These are phyloP conservation scores for Juncus inflexus DNA, from an alignment of 176 grass and related monocot genomes.

Conservation along the genomic window DNA sequence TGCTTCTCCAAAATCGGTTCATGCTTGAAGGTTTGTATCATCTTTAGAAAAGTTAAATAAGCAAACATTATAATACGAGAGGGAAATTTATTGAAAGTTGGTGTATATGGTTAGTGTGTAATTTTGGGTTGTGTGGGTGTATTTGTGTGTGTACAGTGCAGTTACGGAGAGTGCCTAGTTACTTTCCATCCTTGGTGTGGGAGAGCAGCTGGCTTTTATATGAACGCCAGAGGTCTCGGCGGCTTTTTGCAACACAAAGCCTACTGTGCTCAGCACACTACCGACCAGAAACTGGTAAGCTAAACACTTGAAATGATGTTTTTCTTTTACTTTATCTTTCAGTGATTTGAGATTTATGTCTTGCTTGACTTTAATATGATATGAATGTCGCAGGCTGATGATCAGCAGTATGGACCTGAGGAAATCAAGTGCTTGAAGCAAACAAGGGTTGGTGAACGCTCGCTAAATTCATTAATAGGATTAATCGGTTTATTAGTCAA, in stretches of 20 bases:
- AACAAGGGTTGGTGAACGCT: conserved; percentile 63
- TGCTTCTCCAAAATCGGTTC: conserved; percentile 53
- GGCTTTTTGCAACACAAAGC: conserved; percentile 57
- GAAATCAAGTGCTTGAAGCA: conserved; percentile 76
- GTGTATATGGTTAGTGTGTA: neutral
- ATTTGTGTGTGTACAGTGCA: conserved; percentile 66
- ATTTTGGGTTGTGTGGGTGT: conserved; percentile 28
- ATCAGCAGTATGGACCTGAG: conserved; percentile 63
- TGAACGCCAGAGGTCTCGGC: conserved; percentile 69
- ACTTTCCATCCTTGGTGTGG: conserved; percentile 93
- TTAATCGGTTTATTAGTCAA: no score
- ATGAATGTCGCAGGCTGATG: conserved; percentile 48
- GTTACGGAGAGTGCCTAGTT: conserved; percentile 46
- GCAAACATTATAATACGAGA: conserved; percentile 14
- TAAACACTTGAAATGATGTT: conserved; percentile 17
- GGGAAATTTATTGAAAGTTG: neutral
- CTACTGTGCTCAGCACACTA: conserved; percentile 78
- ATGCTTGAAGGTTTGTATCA: conserved; percentile 60
- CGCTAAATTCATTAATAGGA: neutral
- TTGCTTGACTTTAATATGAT: conserved; percentile 28
- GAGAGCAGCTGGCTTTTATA: conserved; percentile 80
- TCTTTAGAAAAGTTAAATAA: conserved; percentile 22
- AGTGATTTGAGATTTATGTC: neutral
- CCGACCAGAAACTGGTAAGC: conserved; percentile 62
- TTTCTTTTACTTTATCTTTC: neutral